These are phyloP conservation scores for Candida sp. DNA, from an alignment of 1,139 yeast species.

Conservation along the genomic window DNA sequence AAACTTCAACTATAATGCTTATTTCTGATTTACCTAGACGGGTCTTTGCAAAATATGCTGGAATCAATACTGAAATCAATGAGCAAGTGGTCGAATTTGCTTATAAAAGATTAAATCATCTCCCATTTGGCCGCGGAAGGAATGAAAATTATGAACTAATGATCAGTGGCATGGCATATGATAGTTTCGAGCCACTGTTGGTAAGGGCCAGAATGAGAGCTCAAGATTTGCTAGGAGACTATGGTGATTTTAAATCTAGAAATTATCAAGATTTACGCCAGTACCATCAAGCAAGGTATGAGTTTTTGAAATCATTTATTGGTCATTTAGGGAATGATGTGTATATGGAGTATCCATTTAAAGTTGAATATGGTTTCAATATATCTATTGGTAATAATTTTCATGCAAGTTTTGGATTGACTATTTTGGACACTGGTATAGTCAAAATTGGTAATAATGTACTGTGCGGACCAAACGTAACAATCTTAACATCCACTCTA, in stretches of 20 bases:
- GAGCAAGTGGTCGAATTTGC: constrained; percentile 35
- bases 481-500: constrained; percentile 61
- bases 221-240: constrained; percentile 18
- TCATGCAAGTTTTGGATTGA: constrained; percentile 51
- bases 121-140: constrained; percentile 28
- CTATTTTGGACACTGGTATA: constrained; percentile 55
- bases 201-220: neutral
- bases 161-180: constrained; percentile 19
- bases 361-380: constrained; percentile 55
- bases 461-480: constrained; percentile 60
- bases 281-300: constrained; percentile 28
- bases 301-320: constrained; percentile 30
- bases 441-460: constrained; percentile 57
- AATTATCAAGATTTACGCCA: constrained; percentile 22
- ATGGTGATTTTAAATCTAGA: constrained; percentile 29
- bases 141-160: constrained; percentile 16
- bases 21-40: neutral
- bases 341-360: constrained; percentile 49
- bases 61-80: constrained; percentile 17
- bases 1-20: neutral
- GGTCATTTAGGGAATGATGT: constrained; percentile 32
- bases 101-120: constrained; percentile 29
- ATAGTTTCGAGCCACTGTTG: neutral
- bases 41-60: neutral
- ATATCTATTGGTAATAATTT: constrained; percentile 42